Percentiles rank a stretch among this genome's conserved stretches.
Conservation (phyloP, 192 early-diverging fungal genomes). For the Phycomyces nitens region DNA sequence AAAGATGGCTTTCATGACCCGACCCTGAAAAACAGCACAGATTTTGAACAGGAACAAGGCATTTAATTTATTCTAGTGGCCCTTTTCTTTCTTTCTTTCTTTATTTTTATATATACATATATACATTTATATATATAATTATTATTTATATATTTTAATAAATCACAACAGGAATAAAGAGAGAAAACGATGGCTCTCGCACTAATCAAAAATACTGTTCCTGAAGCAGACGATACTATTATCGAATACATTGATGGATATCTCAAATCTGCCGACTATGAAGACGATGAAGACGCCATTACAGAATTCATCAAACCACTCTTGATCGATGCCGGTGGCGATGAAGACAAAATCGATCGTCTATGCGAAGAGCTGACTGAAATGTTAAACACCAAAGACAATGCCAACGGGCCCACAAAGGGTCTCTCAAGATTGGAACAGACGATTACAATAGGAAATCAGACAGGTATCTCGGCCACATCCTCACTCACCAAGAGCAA, state of each 20-base stretch:
- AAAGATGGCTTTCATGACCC: too few species aligned
- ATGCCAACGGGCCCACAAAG: conserved; percentile 30
- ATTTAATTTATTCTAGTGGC: too few species aligned
- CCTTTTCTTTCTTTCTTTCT: too few species aligned
- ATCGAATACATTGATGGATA: conserved; percentile 78
- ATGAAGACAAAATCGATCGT: conserved; percentile 55
- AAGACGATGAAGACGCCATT: conserved; percentile 55
- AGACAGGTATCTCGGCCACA: conserved; percentile 56
- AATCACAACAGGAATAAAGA: too few species aligned
- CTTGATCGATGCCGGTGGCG: conserved; percentile 65
- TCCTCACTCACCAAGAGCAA: conserved; percentile 38
- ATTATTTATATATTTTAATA: too few species aligned
- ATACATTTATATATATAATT: too few species aligned
- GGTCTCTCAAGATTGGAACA: conserved; percentile 60
- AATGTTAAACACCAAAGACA: conserved; percentile 44
- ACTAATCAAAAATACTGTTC: conserved; percentile 56
- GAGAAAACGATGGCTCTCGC: conserved; percentile 14
- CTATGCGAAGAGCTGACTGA: conserved; percentile 70
- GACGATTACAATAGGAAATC: conserved; percentile 67
- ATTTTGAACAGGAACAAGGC: too few species aligned
- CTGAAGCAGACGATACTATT: conserved; percentile 70
- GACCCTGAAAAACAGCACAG: too few species aligned
- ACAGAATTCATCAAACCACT: conserved; percentile 66
- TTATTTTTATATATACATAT: too few species aligned
- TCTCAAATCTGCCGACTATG: conserved; percentile 54